Evolutionary conservation across 441 rosid species (phyloP).

Genomic region (Lepidium campestre): DNA sequence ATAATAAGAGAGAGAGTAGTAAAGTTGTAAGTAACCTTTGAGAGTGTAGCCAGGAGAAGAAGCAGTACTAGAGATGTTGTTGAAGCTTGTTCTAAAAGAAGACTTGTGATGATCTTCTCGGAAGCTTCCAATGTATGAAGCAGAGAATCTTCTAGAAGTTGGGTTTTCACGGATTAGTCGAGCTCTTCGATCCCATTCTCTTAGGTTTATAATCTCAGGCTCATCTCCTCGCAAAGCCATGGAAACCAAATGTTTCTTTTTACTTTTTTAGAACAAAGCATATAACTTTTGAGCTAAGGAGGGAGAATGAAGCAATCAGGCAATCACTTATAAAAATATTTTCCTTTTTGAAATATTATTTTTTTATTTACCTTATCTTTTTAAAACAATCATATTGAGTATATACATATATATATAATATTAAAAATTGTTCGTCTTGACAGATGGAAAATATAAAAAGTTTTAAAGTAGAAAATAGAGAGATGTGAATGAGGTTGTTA

Average conservation of each 20-base stretch:
- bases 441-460: neutral
- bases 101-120: conserved; percentile 68
- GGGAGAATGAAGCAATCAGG: conserved; percentile 26
- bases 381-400: neutral
- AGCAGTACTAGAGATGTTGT: conserved; percentile 78
- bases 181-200: conserved; percentile 67
- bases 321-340: neutral
- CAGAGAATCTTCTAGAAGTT: conserved; percentile 80
- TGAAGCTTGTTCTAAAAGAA: conserved; percentile 48
- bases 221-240: conserved; percentile 40
- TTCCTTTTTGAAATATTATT: neutral
- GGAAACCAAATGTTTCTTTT: conserved; percentile 17
- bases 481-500: conserved; percentile 1
- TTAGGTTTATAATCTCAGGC: conserved; percentile 40
- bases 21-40: conserved; percentile 36
- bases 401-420: neutral
- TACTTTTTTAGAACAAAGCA: conserved; percentile 4
- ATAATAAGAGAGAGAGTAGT: neutral
- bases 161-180: conserved; percentile 58
- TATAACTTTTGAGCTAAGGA: neutral
- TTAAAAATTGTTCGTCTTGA: neutral
- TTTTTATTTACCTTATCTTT: conserved; percentile 10
- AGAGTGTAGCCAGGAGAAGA: conserved; percentile 89
- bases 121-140: conserved; percentile 66
- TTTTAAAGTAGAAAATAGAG: neutral